phyloP scores from a whole-genome alignment of 2,329 filamentous ascomycete genomes.

The Ophiostoma novo-ulmi region DNA sequence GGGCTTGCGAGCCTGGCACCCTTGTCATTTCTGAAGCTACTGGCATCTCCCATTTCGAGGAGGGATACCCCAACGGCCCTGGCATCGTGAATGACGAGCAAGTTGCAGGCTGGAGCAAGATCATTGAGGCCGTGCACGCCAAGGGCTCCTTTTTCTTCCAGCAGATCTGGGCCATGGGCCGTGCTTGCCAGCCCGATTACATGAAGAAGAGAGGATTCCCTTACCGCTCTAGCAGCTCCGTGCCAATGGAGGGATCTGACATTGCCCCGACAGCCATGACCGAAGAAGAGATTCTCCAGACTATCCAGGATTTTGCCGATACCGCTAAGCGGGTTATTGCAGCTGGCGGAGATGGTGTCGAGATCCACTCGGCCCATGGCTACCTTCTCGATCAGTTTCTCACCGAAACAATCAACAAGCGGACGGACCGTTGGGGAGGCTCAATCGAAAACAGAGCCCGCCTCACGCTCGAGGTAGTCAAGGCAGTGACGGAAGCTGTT shows the following conservation, averaged over 20 bases:
- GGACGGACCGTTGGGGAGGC: constrained; percentile 64
- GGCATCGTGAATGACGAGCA: neutral
- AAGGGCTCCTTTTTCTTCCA: neutral
- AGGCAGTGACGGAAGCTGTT: neutral
- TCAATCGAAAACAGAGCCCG: constrained; percentile 67
- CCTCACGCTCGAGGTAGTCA: constrained; percentile 58
- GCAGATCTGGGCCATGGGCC: neutral
- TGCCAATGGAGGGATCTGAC: neutral
- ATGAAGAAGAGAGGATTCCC: neutral
- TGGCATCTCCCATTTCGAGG: neutral
- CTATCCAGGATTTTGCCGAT: neutral
- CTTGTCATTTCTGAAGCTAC: neutral
- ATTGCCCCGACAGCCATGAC: neutral
- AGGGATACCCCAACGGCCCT: neutral
- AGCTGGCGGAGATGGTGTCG: neutral
- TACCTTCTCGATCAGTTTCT: neutral
- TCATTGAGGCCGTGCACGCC: neutral
- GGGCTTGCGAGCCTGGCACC: neutral
- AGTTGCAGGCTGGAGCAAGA: neutral
- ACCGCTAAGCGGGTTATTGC: neutral
- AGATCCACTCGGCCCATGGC: neutral
- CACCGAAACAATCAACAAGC: constrained; percentile 59
- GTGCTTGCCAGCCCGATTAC: neutral
- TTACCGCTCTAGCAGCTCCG: neutral
- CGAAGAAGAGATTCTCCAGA: neutral